Base-by-base conservation (phyloP, 2,329 filamentous ascomycete species). In the Ophiocordyceps camponoti-floridani region DNA sequence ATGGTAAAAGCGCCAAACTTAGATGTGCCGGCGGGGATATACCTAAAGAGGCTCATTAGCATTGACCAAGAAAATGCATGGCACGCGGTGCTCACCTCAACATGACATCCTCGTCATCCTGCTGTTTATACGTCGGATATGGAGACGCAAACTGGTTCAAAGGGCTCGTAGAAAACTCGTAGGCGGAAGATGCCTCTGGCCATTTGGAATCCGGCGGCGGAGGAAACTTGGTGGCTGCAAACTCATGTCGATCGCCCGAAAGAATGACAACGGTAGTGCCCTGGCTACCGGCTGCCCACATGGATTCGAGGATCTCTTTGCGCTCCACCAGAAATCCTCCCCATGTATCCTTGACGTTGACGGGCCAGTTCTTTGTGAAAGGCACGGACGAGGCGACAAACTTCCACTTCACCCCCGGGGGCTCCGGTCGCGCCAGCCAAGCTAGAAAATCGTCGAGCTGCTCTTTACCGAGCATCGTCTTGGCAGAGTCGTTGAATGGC, bases 361-460 rank as follows among this genome's bases (percentile, higher is more conserved):
- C 76, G 23, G 78, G 82, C 89, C 91, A 98, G 61, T 98, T 98
- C 65, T 94, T 94, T 7, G 91, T 96, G 58, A 98, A 94, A 0
- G 91, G 91, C 5, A 96, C 83, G 16, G 84, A 88, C 37, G 84
- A 88, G 16, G 88, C 80, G 43, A 98, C 69, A 53, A 98, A 79
- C 65, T 96, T 96, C 89, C 91, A 98, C 55, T 81, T 80, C 0
- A 95, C 79, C 1, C 86, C 85, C 28, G 67, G 66, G 0, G 84
- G 81, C 49, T 86, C 82, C 0, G 83, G 78, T 1, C 73, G 76
- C 11, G 68, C 67, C 18, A 98, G 70, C 73, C 83, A 98, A 4
- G 70, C 69, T 5, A 95, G 66, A 2, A 98, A 73, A 51, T 94
- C 87, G 5, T 73, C 68, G 0, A 94, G 73, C 58, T 98, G 91